phyloP scores from a whole-genome alignment of 1,284 basidiomycete species.

The Irpex rosettiformis region DNA sequence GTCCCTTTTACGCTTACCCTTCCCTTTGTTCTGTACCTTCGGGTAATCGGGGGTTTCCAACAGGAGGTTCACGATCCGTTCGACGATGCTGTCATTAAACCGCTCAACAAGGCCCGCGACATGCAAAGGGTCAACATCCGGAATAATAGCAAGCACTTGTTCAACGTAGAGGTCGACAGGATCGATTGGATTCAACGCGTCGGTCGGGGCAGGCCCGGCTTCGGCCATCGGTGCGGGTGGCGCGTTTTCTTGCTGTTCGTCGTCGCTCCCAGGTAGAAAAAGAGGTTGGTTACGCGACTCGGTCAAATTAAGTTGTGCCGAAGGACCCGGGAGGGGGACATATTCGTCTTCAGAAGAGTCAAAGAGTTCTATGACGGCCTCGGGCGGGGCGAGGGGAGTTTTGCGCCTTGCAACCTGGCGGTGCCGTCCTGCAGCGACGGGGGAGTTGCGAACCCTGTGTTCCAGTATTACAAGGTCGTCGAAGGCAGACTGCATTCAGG shows the following conservation, averaged over 20 bases:
- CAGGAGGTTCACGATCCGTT: slow-evolving; percentile 51
- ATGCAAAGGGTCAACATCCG: slow-evolving; percentile 58
- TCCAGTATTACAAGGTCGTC: too few relatives aligned
- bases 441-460: too few relatives aligned
- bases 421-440: too few relatives aligned
- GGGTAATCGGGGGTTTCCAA: slow-evolving; percentile 65
- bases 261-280: slow-evolving; percentile 5
- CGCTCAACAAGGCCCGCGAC: slow-evolving; percentile 42
- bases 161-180: slow-evolving; percentile 30
- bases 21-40: slow-evolving; percentile 53
- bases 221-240: neutral
- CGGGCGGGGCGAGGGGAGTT: too few relatives aligned
- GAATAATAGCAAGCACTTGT: slow-evolving; percentile 62
- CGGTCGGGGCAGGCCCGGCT: neutral
- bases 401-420: too few relatives aligned
- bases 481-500: too few relatives aligned
- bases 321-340: neutral
- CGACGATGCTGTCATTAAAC: slow-evolving; percentile 38
- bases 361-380: slow-evolving; percentile 19
- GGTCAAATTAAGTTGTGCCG: neutral
- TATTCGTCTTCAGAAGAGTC: slow-evolving; percentile 18
- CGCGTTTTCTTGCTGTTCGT: neutral
- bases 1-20: slow-evolving; percentile 38
- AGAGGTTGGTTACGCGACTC: neutral
- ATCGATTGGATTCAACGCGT: slow-evolving; percentile 7